A percentile compares a stretch with the other conserved stretches of the same genome.
Evolutionary conservation across 2,329 filamentous ascomycete species (phyloP).

Genomic region (Diplodia seriata): DNA sequence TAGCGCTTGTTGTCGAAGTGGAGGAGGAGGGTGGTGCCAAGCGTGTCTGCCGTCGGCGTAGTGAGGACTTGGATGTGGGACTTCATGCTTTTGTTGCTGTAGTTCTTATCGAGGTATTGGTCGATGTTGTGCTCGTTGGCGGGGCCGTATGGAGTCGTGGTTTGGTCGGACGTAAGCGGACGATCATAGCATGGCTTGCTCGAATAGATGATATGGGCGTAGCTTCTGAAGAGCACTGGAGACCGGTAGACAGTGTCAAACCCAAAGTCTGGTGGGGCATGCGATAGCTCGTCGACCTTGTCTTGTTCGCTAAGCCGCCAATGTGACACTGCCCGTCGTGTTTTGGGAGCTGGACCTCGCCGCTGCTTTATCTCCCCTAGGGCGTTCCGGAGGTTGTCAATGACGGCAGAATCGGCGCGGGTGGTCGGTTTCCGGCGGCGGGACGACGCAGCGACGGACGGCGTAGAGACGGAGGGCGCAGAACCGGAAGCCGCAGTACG

Average conservation of each 20-base stretch:
- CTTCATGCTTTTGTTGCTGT: constrained; percentile 9
- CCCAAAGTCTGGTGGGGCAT: background rate
- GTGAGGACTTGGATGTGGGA: constrained; percentile 73
- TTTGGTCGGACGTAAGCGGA: constrained; percentile 10
- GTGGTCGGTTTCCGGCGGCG: constrained; percentile 8
- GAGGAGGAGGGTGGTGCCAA: constrained; percentile 77
- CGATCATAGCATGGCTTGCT: constrained; percentile 12
- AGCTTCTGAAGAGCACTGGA: background rate
- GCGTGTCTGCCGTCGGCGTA: constrained; percentile 86
- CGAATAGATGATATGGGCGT: constrained; percentile 5
- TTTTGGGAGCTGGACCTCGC: background rate
- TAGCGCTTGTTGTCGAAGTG: constrained; percentile 85
- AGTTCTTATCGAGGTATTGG: constrained; percentile 4
- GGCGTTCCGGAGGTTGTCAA: background rate
- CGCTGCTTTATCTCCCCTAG: background rate
- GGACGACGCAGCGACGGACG: background rate
- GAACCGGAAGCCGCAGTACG: background rate
- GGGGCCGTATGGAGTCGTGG: background rate
- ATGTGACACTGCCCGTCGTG: no score
- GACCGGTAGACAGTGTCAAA: background rate
- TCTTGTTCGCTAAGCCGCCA: no score
- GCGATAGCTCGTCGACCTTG: background rate
- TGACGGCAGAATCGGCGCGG: background rate
- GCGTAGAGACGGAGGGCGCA: background rate
- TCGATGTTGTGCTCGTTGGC: background rate